A percentile compares a stretch with the other conserved stretches of the same genome.
Evolutionary conservation across 306 rosid genomes (phyloP).

Genomic region (Rubus idaeus): DNA sequence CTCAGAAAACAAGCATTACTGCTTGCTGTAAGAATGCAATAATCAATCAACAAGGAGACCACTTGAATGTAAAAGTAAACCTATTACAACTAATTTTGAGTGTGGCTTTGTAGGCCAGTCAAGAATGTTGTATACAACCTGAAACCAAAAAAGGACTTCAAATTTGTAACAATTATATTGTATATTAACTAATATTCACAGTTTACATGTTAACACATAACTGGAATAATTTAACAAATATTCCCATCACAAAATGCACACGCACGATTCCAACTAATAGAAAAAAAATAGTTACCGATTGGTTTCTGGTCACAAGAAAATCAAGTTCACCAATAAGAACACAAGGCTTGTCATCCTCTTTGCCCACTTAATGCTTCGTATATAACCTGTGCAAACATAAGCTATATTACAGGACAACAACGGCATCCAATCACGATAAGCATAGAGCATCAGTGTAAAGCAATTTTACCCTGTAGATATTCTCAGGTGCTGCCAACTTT

Average conservation of each 20-base stretch:
- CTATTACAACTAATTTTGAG: conserved; percentile 85
- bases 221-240: conserved; percentile 5
- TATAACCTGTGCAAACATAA: conserved; percentile 60
- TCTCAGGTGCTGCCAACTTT: conserved; percentile 89
- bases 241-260: conserved; percentile 27
- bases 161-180: conserved; percentile 5
- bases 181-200: background rate
- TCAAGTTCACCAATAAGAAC: conserved; percentile 95
- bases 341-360: conserved; percentile 79
- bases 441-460: conserved; percentile 16
- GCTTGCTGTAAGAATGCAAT: background rate
- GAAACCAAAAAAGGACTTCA: conserved; percentile 14
- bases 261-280: conserved; percentile 64
- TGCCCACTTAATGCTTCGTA: conserved; percentile 85
- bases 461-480: conserved; percentile 65
- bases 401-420: conserved; percentile 15
- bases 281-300: conserved; percentile 63
- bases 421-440: conserved; percentile 8
- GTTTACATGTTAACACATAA: background rate
- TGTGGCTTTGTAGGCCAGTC: conserved; percentile 98
- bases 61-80: conserved; percentile 30
- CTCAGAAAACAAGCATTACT: background rate
- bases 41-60: conserved; percentile 1
- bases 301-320: conserved; percentile 96
- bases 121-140: conserved; percentile 93